Base-by-base conservation (phyloP, 768 basidiomycete genomes). In the Phanerochaete sordida region DNA sequence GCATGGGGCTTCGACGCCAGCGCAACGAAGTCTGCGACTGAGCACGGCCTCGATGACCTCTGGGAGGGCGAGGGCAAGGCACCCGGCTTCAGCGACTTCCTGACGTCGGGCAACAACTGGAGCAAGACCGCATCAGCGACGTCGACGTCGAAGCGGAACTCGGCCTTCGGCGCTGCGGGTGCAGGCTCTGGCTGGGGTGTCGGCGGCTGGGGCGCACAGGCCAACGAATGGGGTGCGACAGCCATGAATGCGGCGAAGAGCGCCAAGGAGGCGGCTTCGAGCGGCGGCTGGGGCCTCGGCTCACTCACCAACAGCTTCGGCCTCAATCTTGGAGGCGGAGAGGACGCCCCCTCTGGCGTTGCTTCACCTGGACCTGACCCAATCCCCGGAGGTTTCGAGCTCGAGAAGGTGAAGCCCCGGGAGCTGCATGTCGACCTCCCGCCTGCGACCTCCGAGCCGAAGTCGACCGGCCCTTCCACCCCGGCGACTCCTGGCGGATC, bases 21-120 rank as follows among this genome's bases (percentile, higher is more conserved):
- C 13, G 24, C 49, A 15, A 15, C 26, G 27, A 37, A 33, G 30
- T 44, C 45, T 1, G 23, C 59, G 12, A 47, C 44, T 7, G 43
- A 52, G 26, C 39, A 45, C 21, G 59, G 52, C 3, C 27, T 59
- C 1, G 51, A 24, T 28, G 59, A 60, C 21, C 52, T 60, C 35
- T 60, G 59, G 59, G 57, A 23, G 3, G 51, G 48, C 13, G 59
- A 60, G 23, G 37, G 21, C 37, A 53, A 60, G 31, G 37, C 46
- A 9, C 26, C 39, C 13, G 59, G 52, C 45, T 60, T 60, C 23
- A 37, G 48, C 19, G 59, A 60, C 37, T 54, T 48, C 30, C 45
- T 60, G 43, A 60, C 59, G 16, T 21, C 52, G n/a, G 53, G 59
- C 45, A 26, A 30, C 19, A 44, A 45, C 24, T 45, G 51, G 52